Evolutionary conservation across 805 yeast species (phyloP), one percentile per base, ranked within the genome.

Genomic region (Clavispora asparagi): DNA sequence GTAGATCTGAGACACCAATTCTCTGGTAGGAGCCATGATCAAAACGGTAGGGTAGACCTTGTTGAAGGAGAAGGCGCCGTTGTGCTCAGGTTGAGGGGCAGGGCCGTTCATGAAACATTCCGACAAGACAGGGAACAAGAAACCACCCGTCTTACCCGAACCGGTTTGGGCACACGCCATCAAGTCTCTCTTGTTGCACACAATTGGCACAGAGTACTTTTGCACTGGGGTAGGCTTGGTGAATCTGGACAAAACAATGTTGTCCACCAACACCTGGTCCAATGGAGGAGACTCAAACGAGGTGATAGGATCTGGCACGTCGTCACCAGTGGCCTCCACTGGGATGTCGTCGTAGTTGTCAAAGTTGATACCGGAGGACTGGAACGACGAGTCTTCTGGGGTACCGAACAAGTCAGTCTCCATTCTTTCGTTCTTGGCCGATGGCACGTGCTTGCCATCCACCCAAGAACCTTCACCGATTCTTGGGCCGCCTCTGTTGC

Each of bases 61-160:
- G 69, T 82, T 80, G 62, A 82, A 79, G 30, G 83, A 78, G 60
- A 78, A 79, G 46, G 72, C 73, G 42, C 77, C 69, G 61, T 58
- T 61, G 44, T 81, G 76, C 51, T 67, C 72, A 35, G 77, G 71
- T 38, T 68, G 63, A 48, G 79, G 75, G 48, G 87, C 77, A 46
- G 99, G 99, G 44, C 99, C 99, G 59, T 76, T 80, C 67, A 80
- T 74, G 74, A 85, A 94, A 51, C 95, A 87, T 74, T 90, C 90
- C 41, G 96, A 86, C 59, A 94, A 78, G 46, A 94, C 96, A 54
- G 99, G 99, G 87, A 94, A 94, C 66, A 94, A 77, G 80, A 94
- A 94, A 57, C 99, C 99, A 79, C 98, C 99, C 65, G 99, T 94
- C 77, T 94, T 94, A 81, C 99, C 99, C 49, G 98, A 91, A 85